Base-by-base conservation (phyloP, 2,329 filamentous ascomycete species). In the Claviceps lovelessii region DNA sequence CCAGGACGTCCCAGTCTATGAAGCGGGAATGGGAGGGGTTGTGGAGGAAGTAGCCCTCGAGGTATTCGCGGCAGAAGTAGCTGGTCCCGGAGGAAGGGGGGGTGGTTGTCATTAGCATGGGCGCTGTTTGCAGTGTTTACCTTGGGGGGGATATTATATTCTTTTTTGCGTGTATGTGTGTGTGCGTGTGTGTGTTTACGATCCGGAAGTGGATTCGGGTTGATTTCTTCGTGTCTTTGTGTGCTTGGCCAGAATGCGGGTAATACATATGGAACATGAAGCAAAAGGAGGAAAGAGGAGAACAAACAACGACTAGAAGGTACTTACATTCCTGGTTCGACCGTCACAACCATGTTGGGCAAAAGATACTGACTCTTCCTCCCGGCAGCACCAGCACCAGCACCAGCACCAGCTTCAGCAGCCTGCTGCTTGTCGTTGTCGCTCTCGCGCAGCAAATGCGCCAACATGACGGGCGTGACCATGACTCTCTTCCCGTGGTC, bases 51-150 rank as follows among this genome's bases (percentile, higher is more conserved):
- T 83, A 84, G 23, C 80, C 79, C 70, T 88, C 79, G 57, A 90
- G 79, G 59, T 87, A 89, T 54, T 81, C 84, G 41, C 78, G 76
- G 66, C 83, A 85, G 69, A 90, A 90, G 68, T 90, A 90, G 44
- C 84, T 83, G 23, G 9, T 42, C n/a, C 4, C 7, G 35, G 35
- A 8, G 33, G 33, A 10, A 35, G 9, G 35, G 8, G 35, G 35
- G 35, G 9, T 37, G 8, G 8, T 45, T 23, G n/a, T 44, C 1
- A 44, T 10, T 45, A 45, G 19, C 42, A 23, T 28, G 11, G 4
- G 8, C 9, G 31, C 6, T 33, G 31, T 33, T 33, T 33, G 31
- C 5, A 6, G 31, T 33, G 31, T 33, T 33, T 6, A 33, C 31
- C 6, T 4, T 3, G 31, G 1, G 31, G 31, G 31, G 1, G 31